A percentile compares a stretch with the other conserved stretches of the same genome.
These are phyloP conservation scores for Macaranga tanarius DNA, from an alignment of 441 rosid species.

Conservation along the genomic window DNA sequence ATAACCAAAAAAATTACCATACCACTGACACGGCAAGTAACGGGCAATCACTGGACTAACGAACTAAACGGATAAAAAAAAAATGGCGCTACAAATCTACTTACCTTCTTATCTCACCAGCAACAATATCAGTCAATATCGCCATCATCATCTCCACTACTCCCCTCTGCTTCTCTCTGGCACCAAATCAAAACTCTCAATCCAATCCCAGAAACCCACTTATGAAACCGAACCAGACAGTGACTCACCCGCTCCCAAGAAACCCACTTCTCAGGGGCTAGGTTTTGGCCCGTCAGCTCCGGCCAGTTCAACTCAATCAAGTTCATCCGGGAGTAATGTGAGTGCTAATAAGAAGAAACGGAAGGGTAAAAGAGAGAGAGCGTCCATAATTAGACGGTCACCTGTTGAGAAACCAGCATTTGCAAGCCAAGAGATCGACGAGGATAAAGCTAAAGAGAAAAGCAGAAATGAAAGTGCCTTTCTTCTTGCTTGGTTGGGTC, in stretches of 20 bases:
- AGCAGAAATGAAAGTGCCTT: constrained; percentile 76
- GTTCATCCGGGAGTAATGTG: not conserved
- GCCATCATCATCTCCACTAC: constrained; percentile 25
- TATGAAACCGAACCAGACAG: constrained; percentile 37
- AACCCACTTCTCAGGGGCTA: constrained; percentile 43
- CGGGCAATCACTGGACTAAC: constrained; percentile 18
- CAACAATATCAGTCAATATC: constrained; percentile 31
- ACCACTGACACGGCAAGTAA: not conserved
- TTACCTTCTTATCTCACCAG: constrained; percentile 32
- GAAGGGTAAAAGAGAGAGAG: constrained; percentile 55
- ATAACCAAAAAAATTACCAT: not conserved
- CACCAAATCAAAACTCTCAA: constrained; percentile 12
- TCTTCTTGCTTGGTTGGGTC: constrained; percentile 83
- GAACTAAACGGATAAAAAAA: constrained; percentile 25
- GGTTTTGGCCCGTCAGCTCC: constrained; percentile 64
- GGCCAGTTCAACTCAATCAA: constrained; percentile 25
- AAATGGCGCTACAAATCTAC: constrained; percentile 73
- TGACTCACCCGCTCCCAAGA: constrained; percentile 41
- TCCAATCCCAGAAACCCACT: constrained; percentile 34
- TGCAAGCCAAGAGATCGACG: constrained; percentile 46
- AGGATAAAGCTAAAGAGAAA: constrained; percentile 57
- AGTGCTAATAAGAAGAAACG: constrained; percentile 34
- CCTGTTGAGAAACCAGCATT: constrained; percentile 68
- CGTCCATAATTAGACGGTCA: constrained; percentile 49
- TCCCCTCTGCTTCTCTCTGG: too few relatives aligned